Percentiles rank a stretch among this genome's conserved stretches.
Evolutionary conservation across 1,284 basidiomycete genomes (phyloP).

Genomic region (Coniferiporia weirii): DNA sequence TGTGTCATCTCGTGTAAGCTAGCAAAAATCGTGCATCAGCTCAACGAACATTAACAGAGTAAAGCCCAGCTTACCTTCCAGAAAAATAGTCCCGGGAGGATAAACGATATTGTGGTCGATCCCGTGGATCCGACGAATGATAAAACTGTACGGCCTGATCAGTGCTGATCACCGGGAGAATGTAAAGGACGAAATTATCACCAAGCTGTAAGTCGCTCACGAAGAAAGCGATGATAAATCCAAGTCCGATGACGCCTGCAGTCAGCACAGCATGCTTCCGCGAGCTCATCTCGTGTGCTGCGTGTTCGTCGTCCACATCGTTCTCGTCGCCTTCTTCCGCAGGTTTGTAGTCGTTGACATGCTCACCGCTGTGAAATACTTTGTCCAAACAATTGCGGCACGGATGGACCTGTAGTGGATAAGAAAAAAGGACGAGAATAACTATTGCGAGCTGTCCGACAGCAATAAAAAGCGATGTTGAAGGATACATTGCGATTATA

Average conservation of each 20-base stretch:
- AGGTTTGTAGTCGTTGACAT: slow-evolving; percentile 17
- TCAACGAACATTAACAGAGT: background rate
- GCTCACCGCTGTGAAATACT: slow-evolving; percentile 55
- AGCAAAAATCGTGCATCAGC: slow-evolving; percentile 24
- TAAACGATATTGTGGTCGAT: slow-evolving; percentile 95
- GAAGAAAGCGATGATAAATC: slow-evolving; percentile 78
- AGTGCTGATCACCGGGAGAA: background rate
- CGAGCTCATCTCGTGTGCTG: slow-evolving; percentile 58
- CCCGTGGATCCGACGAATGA: slow-evolving; percentile 97
- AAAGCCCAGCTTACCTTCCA: slow-evolving; percentile 54
- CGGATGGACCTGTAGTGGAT: slow-evolving; percentile 91
- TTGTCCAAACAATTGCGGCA: slow-evolving; percentile 93
- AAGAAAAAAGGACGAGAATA: slow-evolving; percentile 84
- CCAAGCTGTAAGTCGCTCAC: slow-evolving; percentile 82
- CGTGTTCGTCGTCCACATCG: slow-evolving; percentile 49
- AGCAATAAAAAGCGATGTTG: slow-evolving; percentile 90
- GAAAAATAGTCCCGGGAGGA: slow-evolving; percentile 85
- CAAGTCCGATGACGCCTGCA: slow-evolving; percentile 59
- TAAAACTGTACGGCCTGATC: slow-evolving; percentile 51
- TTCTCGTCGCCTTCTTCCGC: slow-evolving; percentile 40
- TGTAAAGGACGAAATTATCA: slow-evolving; percentile 33
- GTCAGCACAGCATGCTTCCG: slow-evolving; percentile 77
- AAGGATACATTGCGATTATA: slow-evolving; percentile 93
- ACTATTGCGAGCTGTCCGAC: slow-evolving; percentile 93
- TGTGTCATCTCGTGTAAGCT: slow-evolving; percentile 70